These are phyloP conservation scores for Saxophila tyrrhenica DNA, from an alignment of 495 filamentous ascomycete species.

Conservation along the genomic window DNA sequence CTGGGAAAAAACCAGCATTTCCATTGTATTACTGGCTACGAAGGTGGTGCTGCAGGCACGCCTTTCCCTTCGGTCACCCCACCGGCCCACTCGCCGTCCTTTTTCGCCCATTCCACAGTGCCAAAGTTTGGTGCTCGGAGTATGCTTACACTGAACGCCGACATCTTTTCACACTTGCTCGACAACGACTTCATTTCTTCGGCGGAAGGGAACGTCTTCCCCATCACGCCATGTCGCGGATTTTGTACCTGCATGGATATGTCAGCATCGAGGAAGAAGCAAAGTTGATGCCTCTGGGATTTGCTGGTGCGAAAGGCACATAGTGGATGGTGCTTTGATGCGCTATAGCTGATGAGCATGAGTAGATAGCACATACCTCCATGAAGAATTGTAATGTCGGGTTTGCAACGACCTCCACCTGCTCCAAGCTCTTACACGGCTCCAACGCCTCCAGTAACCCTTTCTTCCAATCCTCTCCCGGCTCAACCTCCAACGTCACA, in stretches of 20 bases:
- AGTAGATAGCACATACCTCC: conserved; percentile 13
- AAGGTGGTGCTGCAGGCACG: background rate
- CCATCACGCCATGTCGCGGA: conserved; percentile 10
- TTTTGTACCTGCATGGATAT: conserved; percentile 15
- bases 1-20: too few relatives aligned
- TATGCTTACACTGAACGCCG: conserved; percentile 17
- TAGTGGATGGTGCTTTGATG: too few relatives aligned
- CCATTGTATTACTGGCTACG: too few relatives aligned
- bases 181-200: conserved; percentile 16
- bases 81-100: conserved; percentile 19
- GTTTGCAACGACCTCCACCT: conserved; percentile 23
- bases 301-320: too few relatives aligned
- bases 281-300: too few relatives aligned
- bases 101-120: conserved; percentile 17
- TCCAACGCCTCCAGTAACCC: conserved; percentile 15
- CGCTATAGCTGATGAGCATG: background rate
- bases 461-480: conserved; percentile 17
- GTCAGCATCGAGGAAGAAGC: background rate
- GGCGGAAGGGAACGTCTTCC: conserved; percentile 13
- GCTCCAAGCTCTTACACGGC: conserved; percentile 18
- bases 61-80: conserved; percentile 8
- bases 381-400: conserved; percentile 21
- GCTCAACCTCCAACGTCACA: conserved; percentile 19
- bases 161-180: conserved; percentile 17
- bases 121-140: conserved; percentile 17